Evolutionary conservation across 139 green algal genomes (phyloP).

Genomic region (Chlamydomonas incerta): DNA sequence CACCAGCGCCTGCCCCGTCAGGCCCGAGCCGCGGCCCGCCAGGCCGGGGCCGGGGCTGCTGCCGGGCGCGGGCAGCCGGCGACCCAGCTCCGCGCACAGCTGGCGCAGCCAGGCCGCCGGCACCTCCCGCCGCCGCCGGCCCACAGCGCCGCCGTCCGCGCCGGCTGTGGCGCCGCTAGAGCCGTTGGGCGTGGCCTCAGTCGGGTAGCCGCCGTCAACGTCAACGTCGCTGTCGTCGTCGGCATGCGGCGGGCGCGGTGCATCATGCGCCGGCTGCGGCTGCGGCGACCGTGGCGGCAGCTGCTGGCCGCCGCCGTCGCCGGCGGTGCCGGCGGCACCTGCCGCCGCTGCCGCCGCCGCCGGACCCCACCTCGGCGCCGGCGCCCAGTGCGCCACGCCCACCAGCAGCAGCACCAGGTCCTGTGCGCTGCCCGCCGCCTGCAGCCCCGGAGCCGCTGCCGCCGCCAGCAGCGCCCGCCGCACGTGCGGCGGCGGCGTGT

Average conservation of each 20-base stretch:
- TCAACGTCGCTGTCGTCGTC: too few relatives aligned
- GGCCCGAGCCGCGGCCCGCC: too few relatives aligned
- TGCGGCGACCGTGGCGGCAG: background rate
- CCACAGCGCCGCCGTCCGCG: background rate
- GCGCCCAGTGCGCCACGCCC: conserved; percentile 33
- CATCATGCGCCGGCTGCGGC: too few relatives aligned
- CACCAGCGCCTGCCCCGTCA: background rate
- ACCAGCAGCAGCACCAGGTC: conserved; percentile 28
- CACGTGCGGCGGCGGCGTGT: background rate
- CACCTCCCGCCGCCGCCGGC: background rate
- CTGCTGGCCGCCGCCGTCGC: background rate
- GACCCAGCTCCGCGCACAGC: background rate
- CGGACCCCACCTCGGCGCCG: too few relatives aligned
- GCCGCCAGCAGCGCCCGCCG: background rate
- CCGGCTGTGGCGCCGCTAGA: too few relatives aligned
- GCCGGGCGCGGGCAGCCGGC: background rate
- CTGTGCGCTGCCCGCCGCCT: conserved; percentile 23
- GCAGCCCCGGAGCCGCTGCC: background rate
- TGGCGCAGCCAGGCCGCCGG: conserved; percentile 16
- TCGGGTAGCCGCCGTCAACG: too few relatives aligned
- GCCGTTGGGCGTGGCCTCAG: too few relatives aligned
- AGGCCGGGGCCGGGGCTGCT: too few relatives aligned
- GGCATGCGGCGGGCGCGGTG: too few relatives aligned
- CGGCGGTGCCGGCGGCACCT: background rate
- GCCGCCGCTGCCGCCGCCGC: background rate